Conservation (phyloP, 495 filamentous ascomycete genomes). For the Aspergillus homomorphus region DNA sequence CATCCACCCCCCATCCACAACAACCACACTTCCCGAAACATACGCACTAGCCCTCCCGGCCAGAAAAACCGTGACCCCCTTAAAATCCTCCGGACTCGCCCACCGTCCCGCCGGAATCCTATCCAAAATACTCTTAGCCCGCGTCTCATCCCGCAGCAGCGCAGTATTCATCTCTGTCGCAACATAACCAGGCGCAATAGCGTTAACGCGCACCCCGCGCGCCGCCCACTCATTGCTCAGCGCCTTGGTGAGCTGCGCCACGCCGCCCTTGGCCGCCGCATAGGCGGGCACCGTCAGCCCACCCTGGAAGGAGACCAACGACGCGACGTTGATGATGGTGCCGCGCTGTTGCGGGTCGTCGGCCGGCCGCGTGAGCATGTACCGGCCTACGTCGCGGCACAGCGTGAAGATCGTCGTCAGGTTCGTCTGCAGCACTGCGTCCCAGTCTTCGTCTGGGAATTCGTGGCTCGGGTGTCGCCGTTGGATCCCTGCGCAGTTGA, state of each 20-base stretch:
- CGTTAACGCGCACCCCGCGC: slow-evolving; percentile 69
- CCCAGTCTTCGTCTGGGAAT: slow-evolving; percentile 74
- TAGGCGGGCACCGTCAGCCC: slow-evolving; percentile 82
- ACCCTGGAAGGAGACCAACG: slow-evolving; percentile 77
- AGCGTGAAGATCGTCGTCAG: slow-evolving; percentile 73
- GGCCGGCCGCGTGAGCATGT: slow-evolving; percentile 64
- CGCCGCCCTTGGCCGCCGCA: slow-evolving; percentile 75
- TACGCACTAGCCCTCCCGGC: slow-evolving; percentile 74
- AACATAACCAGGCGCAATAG: slow-evolving; percentile 72
- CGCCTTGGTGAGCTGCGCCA: slow-evolving; percentile 77
- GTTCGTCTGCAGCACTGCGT: slow-evolving; percentile 79
- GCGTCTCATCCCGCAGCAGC: slow-evolving; percentile 60
- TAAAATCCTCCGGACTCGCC: slow-evolving; percentile 87
- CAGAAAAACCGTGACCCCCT: slow-evolving; percentile 76
- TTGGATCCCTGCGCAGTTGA: slow-evolving; percentile 88
- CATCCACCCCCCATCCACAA: slow-evolving; percentile 95
- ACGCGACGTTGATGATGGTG: slow-evolving; percentile 77
- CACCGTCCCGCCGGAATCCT: slow-evolving; percentile 83
- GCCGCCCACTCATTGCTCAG: slow-evolving; percentile 79
- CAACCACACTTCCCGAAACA: slow-evolving; percentile 75
- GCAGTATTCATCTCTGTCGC: slow-evolving; percentile 85
- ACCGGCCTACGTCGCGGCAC: slow-evolving; percentile 71
- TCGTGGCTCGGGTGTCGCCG: slow-evolving; percentile 64
- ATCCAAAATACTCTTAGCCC: slow-evolving; percentile 64
- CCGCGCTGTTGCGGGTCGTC: slow-evolving; percentile 47